Conservation (phyloP, 768 basidiomycete species). For the Clitopilus passeckerianus region DNA sequence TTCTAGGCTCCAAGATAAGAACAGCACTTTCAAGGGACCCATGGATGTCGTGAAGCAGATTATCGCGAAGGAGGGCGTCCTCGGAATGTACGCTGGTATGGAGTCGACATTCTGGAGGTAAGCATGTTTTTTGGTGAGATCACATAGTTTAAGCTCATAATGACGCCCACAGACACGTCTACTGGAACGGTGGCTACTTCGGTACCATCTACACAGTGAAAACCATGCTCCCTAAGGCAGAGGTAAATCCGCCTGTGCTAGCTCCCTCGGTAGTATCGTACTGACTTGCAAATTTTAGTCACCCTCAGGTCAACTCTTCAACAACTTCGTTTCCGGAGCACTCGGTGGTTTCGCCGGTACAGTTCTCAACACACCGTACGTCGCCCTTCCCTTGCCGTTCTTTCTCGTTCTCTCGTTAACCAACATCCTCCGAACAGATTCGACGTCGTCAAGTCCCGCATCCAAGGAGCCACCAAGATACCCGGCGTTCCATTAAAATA, state of each 20-base stretch:
- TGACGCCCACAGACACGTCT: conserved; percentile 53
- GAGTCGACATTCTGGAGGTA: conserved; percentile 98
- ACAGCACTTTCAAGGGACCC: conserved; percentile 85
- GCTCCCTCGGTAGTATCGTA: neutral
- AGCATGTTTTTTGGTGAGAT: conserved; percentile 2
- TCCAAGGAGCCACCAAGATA: conserved; percentile 67
- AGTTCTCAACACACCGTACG: conserved; percentile 86
- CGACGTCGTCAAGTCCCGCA: conserved; percentile 65
- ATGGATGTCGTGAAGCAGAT: conserved; percentile 86
- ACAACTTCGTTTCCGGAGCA: conserved; percentile 90
- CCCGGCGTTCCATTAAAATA: conserved; percentile 82
- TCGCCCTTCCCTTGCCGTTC: neutral
- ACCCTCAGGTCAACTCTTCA: conserved; percentile 65
- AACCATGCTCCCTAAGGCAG: conserved; percentile 74
- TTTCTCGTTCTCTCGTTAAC: neutral
- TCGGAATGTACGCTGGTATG: conserved; percentile 93
- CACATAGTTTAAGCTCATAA: neutral
- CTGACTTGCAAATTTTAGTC: conserved; percentile 34
- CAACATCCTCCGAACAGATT: neutral
- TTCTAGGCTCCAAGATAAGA: conserved; percentile 83
- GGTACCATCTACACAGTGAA: conserved; percentile 87
- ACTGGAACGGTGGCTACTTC: conserved; percentile 97
- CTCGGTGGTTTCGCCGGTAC: conserved; percentile 92
- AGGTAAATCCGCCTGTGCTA: conserved; percentile 42
- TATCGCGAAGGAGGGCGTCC: conserved; percentile 68